phyloP scores from a whole-genome alignment of 2,329 filamentous ascomycete species.

The Colletotrichum spinosum region DNA sequence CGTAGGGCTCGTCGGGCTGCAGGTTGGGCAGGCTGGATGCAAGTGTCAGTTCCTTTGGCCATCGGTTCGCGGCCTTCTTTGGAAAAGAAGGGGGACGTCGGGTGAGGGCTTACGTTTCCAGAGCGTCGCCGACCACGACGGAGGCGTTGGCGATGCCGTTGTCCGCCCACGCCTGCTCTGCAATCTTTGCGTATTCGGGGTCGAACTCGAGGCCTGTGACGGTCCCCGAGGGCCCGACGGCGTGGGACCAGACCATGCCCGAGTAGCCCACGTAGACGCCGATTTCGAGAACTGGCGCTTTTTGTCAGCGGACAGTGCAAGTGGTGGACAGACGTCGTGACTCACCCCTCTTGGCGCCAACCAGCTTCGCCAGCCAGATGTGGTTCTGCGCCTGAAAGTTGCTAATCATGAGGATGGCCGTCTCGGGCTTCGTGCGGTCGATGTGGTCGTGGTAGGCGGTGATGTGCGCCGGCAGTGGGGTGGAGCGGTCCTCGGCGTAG shows the following conservation, averaged over 20 bases:
- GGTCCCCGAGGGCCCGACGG: slow-evolving; percentile 54
- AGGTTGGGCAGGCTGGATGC: slow-evolving; percentile 46
- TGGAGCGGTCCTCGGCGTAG: slow-evolving; percentile 57
- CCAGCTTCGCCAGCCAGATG: slow-evolving; percentile 53
- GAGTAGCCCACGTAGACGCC: slow-evolving; percentile 63
- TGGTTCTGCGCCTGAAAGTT: slow-evolving; percentile 55
- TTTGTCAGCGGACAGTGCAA: too few relatives aligned
- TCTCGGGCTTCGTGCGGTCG: slow-evolving; percentile 37
- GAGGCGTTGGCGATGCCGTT: slow-evolving; percentile 57
- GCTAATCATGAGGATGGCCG: slow-evolving; percentile 54
- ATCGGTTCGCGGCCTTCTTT: too few relatives aligned
- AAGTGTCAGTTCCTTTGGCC: not conserved
- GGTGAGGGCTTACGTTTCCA: slow-evolving; percentile 53
- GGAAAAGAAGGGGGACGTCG: not conserved
- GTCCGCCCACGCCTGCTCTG: slow-evolving; percentile 52
- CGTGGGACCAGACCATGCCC: slow-evolving; percentile 60
- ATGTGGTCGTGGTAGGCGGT: slow-evolving; percentile 53
- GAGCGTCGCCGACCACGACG: slow-evolving; percentile 59
- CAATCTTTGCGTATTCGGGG: slow-evolving; percentile 55
- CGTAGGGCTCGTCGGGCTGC: slow-evolving; percentile 57
- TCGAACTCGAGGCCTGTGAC: slow-evolving; percentile 60
- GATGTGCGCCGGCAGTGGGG: slow-evolving; percentile 55
- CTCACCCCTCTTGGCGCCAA: slow-evolving; percentile 55
- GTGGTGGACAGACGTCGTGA: too few relatives aligned
- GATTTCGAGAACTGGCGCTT: slow-evolving; percentile 56